A percentile compares a stretch with the other conserved stretches of the same genome.
Conservation (phyloP, 176 grass and related monocot species). For the Luzula sylvatica region DNA sequence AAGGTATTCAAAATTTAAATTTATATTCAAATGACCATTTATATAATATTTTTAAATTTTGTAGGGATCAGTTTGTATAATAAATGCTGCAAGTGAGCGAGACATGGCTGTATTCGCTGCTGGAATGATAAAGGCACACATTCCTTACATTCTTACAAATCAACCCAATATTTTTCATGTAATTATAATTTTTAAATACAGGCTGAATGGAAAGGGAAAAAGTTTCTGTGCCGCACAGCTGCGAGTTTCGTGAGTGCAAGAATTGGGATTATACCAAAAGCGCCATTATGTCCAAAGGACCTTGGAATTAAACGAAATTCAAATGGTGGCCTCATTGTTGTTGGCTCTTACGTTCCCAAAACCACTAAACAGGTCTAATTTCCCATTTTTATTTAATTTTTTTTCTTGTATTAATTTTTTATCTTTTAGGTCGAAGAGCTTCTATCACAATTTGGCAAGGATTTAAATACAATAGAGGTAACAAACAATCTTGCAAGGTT, state of each 20-base stretch:
- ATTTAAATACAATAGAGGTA: constrained; percentile 74
- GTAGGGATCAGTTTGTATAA: constrained; percentile 78
- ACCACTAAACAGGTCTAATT: constrained; percentile 84
- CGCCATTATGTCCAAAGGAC: constrained; percentile 59
- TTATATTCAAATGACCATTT: no score
- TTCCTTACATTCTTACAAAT: background rate
- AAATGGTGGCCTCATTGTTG: constrained; percentile 88
- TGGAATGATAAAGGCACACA: constrained; percentile 84
- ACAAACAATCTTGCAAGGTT: background rate
- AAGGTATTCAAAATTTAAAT: constrained; percentile 39
- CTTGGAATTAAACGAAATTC: constrained; percentile 61
- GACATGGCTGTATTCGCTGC: constrained; percentile 85
- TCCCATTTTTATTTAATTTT: constrained; percentile 5
- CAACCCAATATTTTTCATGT: background rate
- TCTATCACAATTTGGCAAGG: constrained; percentile 35
- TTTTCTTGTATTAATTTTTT: background rate
- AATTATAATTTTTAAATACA: constrained; percentile 24
- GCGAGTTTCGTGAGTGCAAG: constrained; percentile 94
- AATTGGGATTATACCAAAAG: constrained; percentile 74
- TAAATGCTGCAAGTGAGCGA: constrained; percentile 84
- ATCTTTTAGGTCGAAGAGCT: constrained; percentile 72
- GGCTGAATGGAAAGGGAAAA: constrained; percentile 88
- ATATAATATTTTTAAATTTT: constrained; percentile 17
- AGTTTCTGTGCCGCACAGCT: constrained; percentile 82
- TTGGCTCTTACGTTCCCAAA: constrained; percentile 97